These are phyloP conservation scores for Wickerhamomyces pijperi DNA, from an alignment of 805 yeast species.

Conservation along the genomic window DNA sequence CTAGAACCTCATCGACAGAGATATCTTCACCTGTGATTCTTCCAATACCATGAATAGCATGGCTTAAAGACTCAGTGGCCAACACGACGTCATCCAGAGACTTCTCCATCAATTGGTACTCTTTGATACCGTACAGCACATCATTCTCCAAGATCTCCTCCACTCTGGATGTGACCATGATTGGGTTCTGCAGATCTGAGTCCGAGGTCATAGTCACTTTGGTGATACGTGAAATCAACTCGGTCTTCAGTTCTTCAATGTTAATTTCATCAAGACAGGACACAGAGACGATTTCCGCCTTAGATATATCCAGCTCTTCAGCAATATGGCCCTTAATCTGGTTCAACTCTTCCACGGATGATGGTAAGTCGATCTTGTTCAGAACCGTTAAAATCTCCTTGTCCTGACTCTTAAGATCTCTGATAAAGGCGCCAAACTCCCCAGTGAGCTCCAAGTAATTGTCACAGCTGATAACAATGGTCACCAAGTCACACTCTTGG, in stretches of 20 bases:
- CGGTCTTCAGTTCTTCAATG: constrained; percentile 30
- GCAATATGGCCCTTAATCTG: constrained; percentile 15
- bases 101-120: constrained; percentile 39
- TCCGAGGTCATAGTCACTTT: constrained; percentile 38
- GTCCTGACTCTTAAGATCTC: constrained; percentile 13
- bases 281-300: constrained; percentile 24
- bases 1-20: constrained; percentile 83
- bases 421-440: constrained; percentile 30
- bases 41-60: constrained; percentile 80
- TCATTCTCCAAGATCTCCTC: constrained; percentile 67
- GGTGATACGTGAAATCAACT: constrained; percentile 22
- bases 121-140: constrained; percentile 64
- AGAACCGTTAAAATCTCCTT: constrained; percentile 32
- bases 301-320: constrained; percentile 12
- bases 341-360: constrained; percentile 7
- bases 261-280: constrained; percentile 60
- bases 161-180: constrained; percentile 64
- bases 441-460: constrained; percentile 18
- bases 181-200: constrained; percentile 47
- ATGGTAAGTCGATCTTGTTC: constrained; percentile 49
- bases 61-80: constrained; percentile 66
- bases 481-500: constrained; percentile 48
- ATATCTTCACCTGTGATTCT: constrained; percentile 83
- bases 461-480: constrained; percentile 46
- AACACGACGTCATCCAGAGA: constrained; percentile 57